Conservation (phyloP, 495 filamentous ascomycete species). For the Aspergillus biplanus region DNA sequence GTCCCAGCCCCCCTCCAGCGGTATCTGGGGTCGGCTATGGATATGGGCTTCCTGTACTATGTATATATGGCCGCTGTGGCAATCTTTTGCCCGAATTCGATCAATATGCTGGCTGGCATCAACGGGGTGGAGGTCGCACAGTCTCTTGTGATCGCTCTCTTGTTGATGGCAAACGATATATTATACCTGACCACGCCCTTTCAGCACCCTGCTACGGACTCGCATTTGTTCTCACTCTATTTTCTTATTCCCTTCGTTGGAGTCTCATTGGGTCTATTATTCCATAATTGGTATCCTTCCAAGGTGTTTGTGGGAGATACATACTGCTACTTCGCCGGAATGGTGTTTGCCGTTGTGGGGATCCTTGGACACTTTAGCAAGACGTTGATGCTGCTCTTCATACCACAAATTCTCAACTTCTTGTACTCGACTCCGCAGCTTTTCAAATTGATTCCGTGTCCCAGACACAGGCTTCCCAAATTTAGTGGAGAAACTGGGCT, state of each 20-base stretch:
- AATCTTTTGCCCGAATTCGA: constrained; percentile 97
- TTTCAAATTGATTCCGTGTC: constrained; percentile 86
- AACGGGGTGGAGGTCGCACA: constrained; percentile 97
- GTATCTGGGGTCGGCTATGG: constrained; percentile 79
- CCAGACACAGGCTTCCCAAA: constrained; percentile 84
- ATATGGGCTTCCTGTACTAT: constrained; percentile 92
- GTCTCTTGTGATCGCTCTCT: constrained; percentile 83
- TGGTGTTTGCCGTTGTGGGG: constrained; percentile 97
- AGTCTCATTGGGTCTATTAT: constrained; percentile 82
- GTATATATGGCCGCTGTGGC: constrained; percentile 92
- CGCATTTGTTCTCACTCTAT: constrained; percentile 93
- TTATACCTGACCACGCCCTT: constrained; percentile 71
- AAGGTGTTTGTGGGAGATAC: constrained; percentile 97
- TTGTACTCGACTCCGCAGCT: constrained; percentile 90
- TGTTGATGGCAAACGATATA: constrained; percentile 88
- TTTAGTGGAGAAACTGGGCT: constrained; percentile 85
- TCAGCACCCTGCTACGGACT: constrained; percentile 92
- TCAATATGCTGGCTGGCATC: constrained; percentile 97
- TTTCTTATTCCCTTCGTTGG: constrained; percentile 93
- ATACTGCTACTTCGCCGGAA: constrained; percentile 99
- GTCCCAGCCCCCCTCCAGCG: constrained; percentile 81
- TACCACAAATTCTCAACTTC: constrained; percentile 97
- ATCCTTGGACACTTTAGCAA: constrained; percentile 98
- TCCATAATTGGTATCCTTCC: constrained; percentile 96
- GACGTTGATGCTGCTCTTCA: constrained; percentile 85